phyloP scores from a whole-genome alignment of 345 rosid genomes.

The Jatropha curcas region DNA sequence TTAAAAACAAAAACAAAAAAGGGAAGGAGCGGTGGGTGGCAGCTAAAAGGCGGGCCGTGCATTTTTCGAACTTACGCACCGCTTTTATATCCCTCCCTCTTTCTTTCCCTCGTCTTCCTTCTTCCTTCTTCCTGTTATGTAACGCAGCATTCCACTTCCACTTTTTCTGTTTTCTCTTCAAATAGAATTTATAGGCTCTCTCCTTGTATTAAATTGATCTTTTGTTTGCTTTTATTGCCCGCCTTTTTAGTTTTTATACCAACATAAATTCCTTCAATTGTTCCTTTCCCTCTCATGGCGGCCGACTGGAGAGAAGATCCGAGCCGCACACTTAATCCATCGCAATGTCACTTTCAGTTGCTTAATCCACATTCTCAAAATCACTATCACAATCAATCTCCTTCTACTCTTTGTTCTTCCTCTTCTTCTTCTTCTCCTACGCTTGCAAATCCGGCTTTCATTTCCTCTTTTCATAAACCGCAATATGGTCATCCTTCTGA shows the following conservation, averaged over 20 bases:
- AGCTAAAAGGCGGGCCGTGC: background rate
- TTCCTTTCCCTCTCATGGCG: conserved; percentile 30
- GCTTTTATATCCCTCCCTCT: background rate
- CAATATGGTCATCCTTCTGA: conserved; percentile 21
- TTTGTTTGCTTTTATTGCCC: background rate
- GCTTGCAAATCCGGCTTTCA: conserved; percentile 20
- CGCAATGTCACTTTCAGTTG: conserved; percentile 43
- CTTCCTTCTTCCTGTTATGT: background rate
- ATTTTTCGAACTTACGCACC: background rate
- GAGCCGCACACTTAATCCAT: conserved; percentile 26
- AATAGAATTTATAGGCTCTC: no score
- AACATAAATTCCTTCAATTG: no score
- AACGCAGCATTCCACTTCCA: no score
- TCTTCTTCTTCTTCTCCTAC: conserved; percentile 14
- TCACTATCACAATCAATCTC: no score
- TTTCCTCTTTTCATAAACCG: conserved; percentile 10
- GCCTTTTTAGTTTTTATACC: background rate
- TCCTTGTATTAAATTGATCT: no score
- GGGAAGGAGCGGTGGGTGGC: background rate
- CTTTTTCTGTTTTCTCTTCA: no score
- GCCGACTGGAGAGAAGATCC: conserved; percentile 52
- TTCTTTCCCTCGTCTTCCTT: background rate
- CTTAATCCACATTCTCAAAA: conserved; percentile 16
- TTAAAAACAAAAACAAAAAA: background rate
- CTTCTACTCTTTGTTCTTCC: conserved; percentile 16